phyloP scores from a whole-genome alignment of 148 eudicot species.

The Fagopyrum homotropicum region DNA sequence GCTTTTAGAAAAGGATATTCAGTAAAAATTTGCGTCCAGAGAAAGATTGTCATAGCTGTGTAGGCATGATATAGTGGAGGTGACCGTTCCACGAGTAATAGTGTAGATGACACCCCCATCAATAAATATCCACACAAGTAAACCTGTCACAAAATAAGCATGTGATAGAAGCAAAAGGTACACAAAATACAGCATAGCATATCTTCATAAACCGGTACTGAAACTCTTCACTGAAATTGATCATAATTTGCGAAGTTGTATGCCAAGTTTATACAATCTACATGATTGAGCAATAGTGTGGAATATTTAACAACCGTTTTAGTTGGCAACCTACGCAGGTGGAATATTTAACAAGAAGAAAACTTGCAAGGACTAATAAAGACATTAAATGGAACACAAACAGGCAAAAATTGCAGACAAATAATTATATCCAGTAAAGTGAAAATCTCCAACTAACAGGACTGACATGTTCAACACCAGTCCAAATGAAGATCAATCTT shows the following conservation, averaged over 20 bases:
- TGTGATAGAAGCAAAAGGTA: neutral
- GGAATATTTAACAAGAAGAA: neutral
- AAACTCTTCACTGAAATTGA: neutral
- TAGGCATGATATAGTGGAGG: conserved; percentile 94
- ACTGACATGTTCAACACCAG: neutral
- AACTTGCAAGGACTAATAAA: neutral
- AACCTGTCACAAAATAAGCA: conserved; percentile 27
- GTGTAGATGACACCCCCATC: conserved; percentile 42
- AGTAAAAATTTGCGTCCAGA: conserved; percentile 78
- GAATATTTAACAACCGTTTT: neutral
- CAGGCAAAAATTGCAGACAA: neutral
- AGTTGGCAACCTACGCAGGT: neutral
- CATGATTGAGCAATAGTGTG: neutral
- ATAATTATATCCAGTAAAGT: neutral
- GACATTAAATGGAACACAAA: conserved; percentile 1
- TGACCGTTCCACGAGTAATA: conserved; percentile 66
- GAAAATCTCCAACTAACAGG: neutral
- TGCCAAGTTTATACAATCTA: neutral
- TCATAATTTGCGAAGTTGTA: neutral
- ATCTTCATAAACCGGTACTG: neutral
- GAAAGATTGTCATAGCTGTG: conserved; percentile 78
- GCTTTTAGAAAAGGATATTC: conserved; percentile 63
- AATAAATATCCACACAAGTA: conserved; percentile 48
- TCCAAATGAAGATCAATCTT: neutral
- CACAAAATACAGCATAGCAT: neutral